Percentiles rank a stretch among this genome's conserved stretches.
Evolutionary conservation across 2,329 filamentous ascomycete species (phyloP).

Genomic region (Xylaria sp.): DNA sequence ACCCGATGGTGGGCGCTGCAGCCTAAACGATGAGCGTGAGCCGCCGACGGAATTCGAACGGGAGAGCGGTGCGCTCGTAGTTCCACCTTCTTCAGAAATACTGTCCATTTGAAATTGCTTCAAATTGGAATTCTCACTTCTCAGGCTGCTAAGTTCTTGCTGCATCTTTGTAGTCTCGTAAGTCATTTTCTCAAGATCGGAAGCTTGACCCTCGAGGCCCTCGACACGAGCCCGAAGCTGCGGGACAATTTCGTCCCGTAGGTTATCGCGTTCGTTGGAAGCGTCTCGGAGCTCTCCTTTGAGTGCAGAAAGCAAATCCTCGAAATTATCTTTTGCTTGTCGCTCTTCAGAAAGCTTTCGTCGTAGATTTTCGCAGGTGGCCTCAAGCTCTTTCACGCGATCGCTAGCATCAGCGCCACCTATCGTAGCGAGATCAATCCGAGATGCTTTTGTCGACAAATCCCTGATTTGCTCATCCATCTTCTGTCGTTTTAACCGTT

Average conservation of each 20-base stretch:
- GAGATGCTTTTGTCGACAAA: conserved; percentile 80
- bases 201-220: conserved; percentile 78
- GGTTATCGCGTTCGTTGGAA: conserved; percentile 89
- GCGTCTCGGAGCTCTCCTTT: conserved; percentile 84
- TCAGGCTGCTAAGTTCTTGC: conserved; percentile 81
- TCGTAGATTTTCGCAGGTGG: conserved; percentile 81
- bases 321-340: conserved; percentile 90
- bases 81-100: conserved; percentile 51
- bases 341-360: conserved; percentile 86
- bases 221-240: conserved; percentile 80
- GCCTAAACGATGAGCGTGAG: conserved; percentile 61
- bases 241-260: conserved; percentile 88
- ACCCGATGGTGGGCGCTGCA: conserved; percentile 54
- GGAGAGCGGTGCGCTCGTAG: conserved; percentile 54
- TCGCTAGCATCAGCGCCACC: conserved; percentile 67
- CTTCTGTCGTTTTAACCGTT: conserved; percentile 77
- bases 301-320: conserved; percentile 87
- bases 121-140: conserved; percentile 72
- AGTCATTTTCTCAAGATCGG: conserved; percentile 76
- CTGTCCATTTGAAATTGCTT: conserved; percentile 52
- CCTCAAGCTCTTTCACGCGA: conserved; percentile 81
- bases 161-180: conserved; percentile 88
- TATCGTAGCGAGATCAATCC: conserved; percentile 65
- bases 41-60: conserved; percentile 55
- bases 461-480: conserved; percentile 87